Evolutionary conservation across 2,329 filamentous ascomycete species (phyloP).

Genomic region (Bipolaris zeicola): DNA sequence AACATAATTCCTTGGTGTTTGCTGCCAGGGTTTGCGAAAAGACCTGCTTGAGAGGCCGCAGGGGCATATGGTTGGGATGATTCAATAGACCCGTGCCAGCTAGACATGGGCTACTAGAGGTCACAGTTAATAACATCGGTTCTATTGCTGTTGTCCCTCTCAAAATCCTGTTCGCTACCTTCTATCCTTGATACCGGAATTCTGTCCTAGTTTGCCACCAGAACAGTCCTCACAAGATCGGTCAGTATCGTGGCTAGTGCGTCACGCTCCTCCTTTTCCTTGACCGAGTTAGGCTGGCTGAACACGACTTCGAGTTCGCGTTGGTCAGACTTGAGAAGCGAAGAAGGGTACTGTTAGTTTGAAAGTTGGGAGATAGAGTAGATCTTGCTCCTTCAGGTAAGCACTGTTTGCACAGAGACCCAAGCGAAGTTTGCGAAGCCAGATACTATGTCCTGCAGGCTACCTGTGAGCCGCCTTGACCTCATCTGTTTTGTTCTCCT

Average conservation of each 20-base stretch:
- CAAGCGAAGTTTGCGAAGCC: conserved; percentile 21
- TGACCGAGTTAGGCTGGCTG: not conserved
- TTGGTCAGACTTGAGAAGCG: not conserved
- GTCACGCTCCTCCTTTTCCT: not conserved
- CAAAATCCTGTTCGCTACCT: conserved; percentile 9
- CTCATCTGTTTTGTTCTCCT: not conserved
- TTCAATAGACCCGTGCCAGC: conserved; percentile 1
- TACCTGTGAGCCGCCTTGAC: not conserved
- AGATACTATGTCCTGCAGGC: conserved; percentile 4
- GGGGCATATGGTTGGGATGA: conserved; percentile 9
- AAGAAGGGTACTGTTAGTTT: not conserved
- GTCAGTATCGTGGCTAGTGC: conserved; percentile 1
- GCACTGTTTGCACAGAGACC: conserved; percentile 9
- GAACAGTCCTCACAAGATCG: not conserved
- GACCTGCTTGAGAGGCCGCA: conserved; percentile 1
- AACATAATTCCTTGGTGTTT: conserved; percentile 11
- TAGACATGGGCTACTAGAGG: conserved; percentile 10
- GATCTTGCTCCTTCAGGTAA: conserved; percentile 25
- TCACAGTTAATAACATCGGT: conserved; percentile 23
- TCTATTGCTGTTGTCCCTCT: conserved; percentile 19
- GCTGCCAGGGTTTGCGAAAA: conserved; percentile 3
- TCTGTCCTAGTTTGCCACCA: conserved; percentile 5
- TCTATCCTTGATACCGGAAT: conserved; percentile 9
- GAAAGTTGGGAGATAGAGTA: not conserved
- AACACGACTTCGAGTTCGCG: not conserved